These are phyloP conservation scores for Yamadazyma laniorum DNA, from an alignment of 805 yeast species.

Conservation along the genomic window DNA sequence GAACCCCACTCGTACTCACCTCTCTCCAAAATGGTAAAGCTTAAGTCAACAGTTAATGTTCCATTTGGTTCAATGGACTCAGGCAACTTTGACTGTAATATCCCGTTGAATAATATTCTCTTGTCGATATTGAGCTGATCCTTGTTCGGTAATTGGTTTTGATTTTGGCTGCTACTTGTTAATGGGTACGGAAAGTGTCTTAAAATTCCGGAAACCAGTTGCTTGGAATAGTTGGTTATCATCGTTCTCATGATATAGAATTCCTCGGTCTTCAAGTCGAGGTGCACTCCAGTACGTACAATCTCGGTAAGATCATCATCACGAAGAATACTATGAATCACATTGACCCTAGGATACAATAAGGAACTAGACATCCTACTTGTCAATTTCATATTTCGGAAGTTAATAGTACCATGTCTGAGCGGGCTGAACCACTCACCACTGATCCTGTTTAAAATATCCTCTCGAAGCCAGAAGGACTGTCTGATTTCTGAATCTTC, in stretches of 20 bases:
- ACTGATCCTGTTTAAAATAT: constrained; percentile 52
- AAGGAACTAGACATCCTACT: constrained; percentile 58
- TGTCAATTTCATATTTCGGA: constrained; percentile 63
- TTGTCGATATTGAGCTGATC: constrained; percentile 42
- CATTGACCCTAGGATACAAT: constrained; percentile 46
- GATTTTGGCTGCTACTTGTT: constrained; percentile 5
- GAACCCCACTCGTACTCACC: constrained; percentile 84
- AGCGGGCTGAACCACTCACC: constrained; percentile 59
- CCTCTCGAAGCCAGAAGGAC: constrained; percentile 79
- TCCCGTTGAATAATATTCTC: constrained; percentile 69
- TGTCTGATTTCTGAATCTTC: constrained; percentile 58
- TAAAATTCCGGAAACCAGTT: constrained; percentile 50
- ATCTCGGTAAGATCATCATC: constrained; percentile 12
- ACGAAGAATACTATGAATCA: constrained; percentile 31
- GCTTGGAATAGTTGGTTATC: constrained; percentile 47
- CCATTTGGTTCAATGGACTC: constrained; percentile 43
- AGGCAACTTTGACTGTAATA: constrained; percentile 55
- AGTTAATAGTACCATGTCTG: constrained; percentile 58
- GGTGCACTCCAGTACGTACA: constrained; percentile 26
- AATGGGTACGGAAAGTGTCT: constrained; percentile 54
- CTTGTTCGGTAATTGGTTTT: not conserved
- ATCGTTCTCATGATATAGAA: constrained; percentile 51
- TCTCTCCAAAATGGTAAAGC: constrained; percentile 64
- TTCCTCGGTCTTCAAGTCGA: constrained; percentile 41
- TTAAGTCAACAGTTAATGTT: constrained; percentile 42